Evolutionary conservation across 805 yeast genomes (phyloP).

Genomic region (Vanderwaltozyma yarrowii): DNA sequence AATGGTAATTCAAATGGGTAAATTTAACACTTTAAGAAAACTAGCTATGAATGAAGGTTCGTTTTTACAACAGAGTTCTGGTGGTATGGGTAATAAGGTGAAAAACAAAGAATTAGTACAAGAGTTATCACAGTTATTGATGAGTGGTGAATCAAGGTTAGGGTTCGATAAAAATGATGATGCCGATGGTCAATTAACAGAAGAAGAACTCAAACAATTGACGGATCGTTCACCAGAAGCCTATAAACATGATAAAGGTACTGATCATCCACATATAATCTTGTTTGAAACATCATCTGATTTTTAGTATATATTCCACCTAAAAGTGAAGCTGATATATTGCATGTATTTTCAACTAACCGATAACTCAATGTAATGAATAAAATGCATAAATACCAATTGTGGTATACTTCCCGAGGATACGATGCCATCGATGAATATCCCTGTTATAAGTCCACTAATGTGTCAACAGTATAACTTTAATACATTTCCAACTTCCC

Average conservation of each 20-base stretch:
- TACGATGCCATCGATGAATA: too few species aligned
- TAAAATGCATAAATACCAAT: too few species aligned
- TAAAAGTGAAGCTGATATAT: too few species aligned
- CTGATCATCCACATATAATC: constrained; percentile 28
- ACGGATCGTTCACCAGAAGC: constrained; percentile 39
- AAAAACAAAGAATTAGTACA: constrained; percentile 29
- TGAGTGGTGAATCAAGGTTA: constrained; percentile 32
- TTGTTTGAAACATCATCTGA: constrained; percentile 32
- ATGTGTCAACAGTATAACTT: too few species aligned
- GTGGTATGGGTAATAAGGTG: constrained; percentile 11
- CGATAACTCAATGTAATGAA: too few species aligned
- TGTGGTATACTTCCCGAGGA: too few species aligned
- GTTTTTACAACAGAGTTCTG: constrained; percentile 12
- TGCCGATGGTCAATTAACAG: constrained; percentile 24
- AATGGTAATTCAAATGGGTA: constrained; percentile 60
- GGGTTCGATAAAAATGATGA: constrained; percentile 21
- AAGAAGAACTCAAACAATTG: constrained; percentile 39
- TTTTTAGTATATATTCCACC: constrained; percentile 4
- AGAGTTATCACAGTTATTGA: constrained; percentile 34
- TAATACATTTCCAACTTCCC: too few species aligned
- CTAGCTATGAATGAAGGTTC: constrained; percentile 28
- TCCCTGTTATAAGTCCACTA: too few species aligned
- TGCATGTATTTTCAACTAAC: too few species aligned
- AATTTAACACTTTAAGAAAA: constrained; percentile 36
- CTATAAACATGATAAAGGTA: constrained; percentile 25